phyloP scores from a whole-genome alignment of 371 early-diverging fungal genomes.

The Mortierella sp. region DNA sequence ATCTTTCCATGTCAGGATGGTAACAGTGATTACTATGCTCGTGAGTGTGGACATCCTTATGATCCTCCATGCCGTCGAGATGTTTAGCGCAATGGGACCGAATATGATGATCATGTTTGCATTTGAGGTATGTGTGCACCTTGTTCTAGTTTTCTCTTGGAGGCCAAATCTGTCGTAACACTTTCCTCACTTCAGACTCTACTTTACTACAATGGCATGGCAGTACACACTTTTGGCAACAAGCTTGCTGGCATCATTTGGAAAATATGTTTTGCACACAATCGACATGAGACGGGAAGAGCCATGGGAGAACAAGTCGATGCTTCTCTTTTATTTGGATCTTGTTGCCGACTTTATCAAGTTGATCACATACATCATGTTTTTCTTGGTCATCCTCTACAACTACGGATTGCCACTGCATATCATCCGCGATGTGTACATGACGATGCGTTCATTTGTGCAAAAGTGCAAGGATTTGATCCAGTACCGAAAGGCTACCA shows the following conservation, averaged over 20 bases:
- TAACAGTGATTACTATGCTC: slow-evolving; percentile 71
- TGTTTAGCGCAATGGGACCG: slow-evolving; percentile 72
- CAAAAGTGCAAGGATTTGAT: slow-evolving; percentile 88
- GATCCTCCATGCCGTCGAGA: slow-evolving; percentile 72
- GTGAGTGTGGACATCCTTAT: slow-evolving; percentile 74
- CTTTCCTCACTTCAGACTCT: background rate
- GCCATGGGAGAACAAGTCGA: slow-evolving; percentile 95
- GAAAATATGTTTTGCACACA: slow-evolving; percentile 87
- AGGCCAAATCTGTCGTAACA: background rate
- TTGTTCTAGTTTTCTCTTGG: background rate
- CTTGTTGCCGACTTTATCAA: slow-evolving; percentile 88
- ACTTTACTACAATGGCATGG: no score
- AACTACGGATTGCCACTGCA: slow-evolving; percentile 92
- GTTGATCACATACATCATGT: slow-evolving; percentile 83
- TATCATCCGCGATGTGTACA: slow-evolving; percentile 95
- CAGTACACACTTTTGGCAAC: slow-evolving; percentile 90
- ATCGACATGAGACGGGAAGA: slow-evolving; percentile 84
- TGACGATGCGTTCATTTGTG: slow-evolving; percentile 90
- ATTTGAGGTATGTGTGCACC: slow-evolving; percentile 78
- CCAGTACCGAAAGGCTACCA: slow-evolving; percentile 92
- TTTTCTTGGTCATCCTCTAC: slow-evolving; percentile 86
- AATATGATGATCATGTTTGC: slow-evolving; percentile 96
- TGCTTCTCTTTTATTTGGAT: slow-evolving; percentile 91
- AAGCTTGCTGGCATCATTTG: slow-evolving; percentile 73
- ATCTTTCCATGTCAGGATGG: slow-evolving; percentile 76